Evolutionary conservation across 176 grass and related monocot genomes (phyloP).

Genomic region (Aegilops umbellulata): DNA sequence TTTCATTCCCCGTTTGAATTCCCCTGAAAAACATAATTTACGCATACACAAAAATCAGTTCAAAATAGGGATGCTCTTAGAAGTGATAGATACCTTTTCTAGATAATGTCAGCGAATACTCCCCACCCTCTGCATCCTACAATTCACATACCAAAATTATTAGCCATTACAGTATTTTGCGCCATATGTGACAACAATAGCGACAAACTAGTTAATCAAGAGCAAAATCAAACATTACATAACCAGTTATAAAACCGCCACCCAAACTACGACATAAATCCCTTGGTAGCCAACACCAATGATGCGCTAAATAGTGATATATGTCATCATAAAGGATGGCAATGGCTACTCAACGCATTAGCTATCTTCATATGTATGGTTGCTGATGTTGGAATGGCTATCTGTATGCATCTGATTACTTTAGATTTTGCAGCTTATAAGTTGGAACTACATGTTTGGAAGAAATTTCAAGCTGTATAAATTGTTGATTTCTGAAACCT

Average conservation of each 20-base stretch:
- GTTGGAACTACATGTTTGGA: background rate
- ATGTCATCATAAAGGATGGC: conserved; percentile 40
- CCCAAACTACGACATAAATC: background rate
- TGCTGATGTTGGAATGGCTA: background rate
- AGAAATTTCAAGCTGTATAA: background rate
- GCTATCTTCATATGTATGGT: background rate
- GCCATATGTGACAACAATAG: background rate
- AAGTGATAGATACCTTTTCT: conserved; percentile 30
- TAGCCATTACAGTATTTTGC: background rate
- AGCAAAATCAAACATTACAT: background rate
- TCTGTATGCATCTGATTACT: background rate
- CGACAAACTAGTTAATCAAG: background rate
- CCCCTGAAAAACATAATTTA: background rate
- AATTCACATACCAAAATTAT: background rate
- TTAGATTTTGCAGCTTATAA: background rate
- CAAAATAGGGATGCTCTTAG: conserved; percentile 34
- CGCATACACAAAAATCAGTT: background rate
- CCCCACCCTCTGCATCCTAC: background rate
- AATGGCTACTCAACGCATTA: conserved; percentile 22
- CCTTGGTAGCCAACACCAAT: background rate
- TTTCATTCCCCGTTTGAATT: conserved; percentile 6
- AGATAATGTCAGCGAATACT: background rate
- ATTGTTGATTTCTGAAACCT: background rate
- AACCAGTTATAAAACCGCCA: background rate
- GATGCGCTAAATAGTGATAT: background rate